phyloP scores from a whole-genome alignment of 2,329 filamentous ascomycete genomes.

The Cercospora berteroae region DNA sequence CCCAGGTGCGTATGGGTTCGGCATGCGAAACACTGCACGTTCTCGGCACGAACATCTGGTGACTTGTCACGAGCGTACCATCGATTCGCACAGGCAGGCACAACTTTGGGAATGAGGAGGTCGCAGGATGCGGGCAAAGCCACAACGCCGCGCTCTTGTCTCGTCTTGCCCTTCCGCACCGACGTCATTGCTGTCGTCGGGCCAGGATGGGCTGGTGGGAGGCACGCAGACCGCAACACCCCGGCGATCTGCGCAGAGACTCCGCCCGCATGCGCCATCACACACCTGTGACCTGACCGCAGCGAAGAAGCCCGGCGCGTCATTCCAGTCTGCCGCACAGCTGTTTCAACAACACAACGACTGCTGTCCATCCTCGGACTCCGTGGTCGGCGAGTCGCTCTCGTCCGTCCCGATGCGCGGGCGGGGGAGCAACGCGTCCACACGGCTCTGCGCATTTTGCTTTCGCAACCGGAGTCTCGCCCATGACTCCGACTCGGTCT shows the following conservation, averaged over 20 bases:
- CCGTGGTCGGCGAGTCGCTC: not conserved
- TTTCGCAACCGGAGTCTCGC: not conserved
- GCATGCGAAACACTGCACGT: not conserved
- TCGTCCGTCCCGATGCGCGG: not conserved
- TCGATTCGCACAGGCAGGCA: not conserved
- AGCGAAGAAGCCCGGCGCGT: not conserved
- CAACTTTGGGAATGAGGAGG: not conserved
- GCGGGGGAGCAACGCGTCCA: not conserved
- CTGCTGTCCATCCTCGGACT: not conserved
- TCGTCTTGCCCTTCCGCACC: not conserved
- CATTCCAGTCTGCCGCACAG: not conserved
- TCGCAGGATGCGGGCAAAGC: not conserved
- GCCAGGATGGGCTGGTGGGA: conserved; percentile 4
- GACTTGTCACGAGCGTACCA: not conserved
- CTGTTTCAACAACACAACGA: not conserved
- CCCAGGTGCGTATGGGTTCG: not conserved
- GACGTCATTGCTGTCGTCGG: not conserved
- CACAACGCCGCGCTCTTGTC: not conserved
- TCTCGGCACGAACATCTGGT: not conserved
- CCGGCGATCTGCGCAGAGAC: conserved; percentile 13
- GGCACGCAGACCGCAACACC: not conserved
- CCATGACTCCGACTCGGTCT: conserved; percentile 4
- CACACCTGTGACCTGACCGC: not conserved
- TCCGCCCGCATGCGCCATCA: conserved; percentile 9
- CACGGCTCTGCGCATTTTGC: not conserved